phyloP scores from a whole-genome alignment of 331 rosid species.

The Pyrus hybrid region DNA sequence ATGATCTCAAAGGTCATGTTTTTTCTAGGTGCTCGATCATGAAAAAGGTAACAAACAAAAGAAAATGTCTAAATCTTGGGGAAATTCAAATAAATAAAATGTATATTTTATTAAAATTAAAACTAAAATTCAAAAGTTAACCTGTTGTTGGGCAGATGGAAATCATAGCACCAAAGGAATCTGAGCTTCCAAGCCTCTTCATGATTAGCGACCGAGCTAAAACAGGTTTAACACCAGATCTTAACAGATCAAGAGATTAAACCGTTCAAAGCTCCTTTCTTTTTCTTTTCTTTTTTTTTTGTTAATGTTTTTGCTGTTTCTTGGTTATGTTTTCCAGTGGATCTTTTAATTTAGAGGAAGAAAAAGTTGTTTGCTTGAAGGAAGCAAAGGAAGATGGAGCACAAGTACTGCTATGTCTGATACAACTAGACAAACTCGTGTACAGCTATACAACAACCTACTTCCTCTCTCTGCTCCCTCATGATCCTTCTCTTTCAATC shows the following conservation, averaged over 20 bases:
- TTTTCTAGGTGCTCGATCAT: slow-evolving; percentile 3
- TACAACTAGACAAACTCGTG: slow-evolving; percentile 35
- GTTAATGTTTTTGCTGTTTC: background rate
- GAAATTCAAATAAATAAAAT: background rate
- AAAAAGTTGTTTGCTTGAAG: slow-evolving; percentile 13
- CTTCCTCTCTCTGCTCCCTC: slow-evolving; percentile 14
- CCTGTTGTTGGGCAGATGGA: slow-evolving; percentile 52
- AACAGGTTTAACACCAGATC: slow-evolving; percentile 15
- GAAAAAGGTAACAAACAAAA: slow-evolving; percentile 14
- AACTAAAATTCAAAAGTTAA: slow-evolving; percentile 21
- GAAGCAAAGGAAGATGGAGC: slow-evolving; percentile 26
- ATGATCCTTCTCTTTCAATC: slow-evolving; percentile 15
- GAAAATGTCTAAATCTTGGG: slow-evolving; percentile 15
- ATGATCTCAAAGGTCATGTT: background rate
- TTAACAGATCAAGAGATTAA: slow-evolving; percentile 21
- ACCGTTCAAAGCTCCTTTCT: slow-evolving; percentile 1
- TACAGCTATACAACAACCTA: slow-evolving; percentile 15
- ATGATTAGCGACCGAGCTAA: slow-evolving; percentile 26
- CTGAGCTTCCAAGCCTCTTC: slow-evolving; percentile 70
- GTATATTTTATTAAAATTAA: background rate
- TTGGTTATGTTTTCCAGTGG: background rate
- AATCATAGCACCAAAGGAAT: slow-evolving; percentile 53
- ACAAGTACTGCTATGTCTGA: slow-evolving; percentile 27
- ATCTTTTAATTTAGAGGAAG: slow-evolving; percentile 9
- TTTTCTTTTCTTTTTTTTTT: background rate